phyloP scores from a whole-genome alignment of 2,329 filamentous ascomycete species.

The Ophidiomyces ophidiicola region DNA sequence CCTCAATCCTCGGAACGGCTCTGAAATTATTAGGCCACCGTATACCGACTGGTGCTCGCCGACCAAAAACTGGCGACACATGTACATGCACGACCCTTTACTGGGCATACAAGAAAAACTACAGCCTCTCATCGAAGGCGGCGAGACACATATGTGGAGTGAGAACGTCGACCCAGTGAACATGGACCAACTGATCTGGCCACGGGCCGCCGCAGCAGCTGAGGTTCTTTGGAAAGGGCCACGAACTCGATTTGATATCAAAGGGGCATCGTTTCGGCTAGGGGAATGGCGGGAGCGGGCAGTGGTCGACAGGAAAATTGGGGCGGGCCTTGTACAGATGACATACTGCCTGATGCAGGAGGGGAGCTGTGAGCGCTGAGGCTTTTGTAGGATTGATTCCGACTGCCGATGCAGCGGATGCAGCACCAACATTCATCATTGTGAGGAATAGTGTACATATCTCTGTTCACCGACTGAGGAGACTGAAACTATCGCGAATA shows the following conservation, averaged over 20 bases:
- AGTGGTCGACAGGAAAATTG: constrained; percentile 55
- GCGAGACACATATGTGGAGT: constrained; percentile 70
- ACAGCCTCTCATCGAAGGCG: constrained; percentile 61
- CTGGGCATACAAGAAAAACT: constrained; percentile 48
- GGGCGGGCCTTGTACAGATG: constrained; percentile 57
- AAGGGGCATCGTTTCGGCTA: constrained; percentile 54
- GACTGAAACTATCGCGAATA: too few relatives aligned
- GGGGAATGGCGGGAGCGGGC: constrained; percentile 61
- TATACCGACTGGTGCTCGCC: constrained; percentile 39
- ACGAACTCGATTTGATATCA: constrained; percentile 28
- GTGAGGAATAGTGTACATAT: too few relatives aligned
- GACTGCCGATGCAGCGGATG: too few relatives aligned
- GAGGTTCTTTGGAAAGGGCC: constrained; percentile 70
- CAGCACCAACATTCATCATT: too few relatives aligned
- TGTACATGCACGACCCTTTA: constrained; percentile 70
- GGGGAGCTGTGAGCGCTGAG: constrained; percentile 13
- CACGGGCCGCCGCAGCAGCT: constrained; percentile 57
- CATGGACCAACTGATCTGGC: constrained; percentile 67
- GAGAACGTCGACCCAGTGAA: constrained; percentile 66
- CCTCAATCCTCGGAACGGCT: constrained; percentile 23
- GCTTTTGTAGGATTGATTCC: neutral
- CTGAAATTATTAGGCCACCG: constrained; percentile 10
- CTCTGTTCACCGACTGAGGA: too few relatives aligned
- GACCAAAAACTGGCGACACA: constrained; percentile 65
- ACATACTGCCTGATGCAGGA: constrained; percentile 47